These are phyloP conservation scores for Lasiodiplodia hormozganensis DNA, from an alignment of 2,329 filamentous ascomycete species.

Conservation along the genomic window DNA sequence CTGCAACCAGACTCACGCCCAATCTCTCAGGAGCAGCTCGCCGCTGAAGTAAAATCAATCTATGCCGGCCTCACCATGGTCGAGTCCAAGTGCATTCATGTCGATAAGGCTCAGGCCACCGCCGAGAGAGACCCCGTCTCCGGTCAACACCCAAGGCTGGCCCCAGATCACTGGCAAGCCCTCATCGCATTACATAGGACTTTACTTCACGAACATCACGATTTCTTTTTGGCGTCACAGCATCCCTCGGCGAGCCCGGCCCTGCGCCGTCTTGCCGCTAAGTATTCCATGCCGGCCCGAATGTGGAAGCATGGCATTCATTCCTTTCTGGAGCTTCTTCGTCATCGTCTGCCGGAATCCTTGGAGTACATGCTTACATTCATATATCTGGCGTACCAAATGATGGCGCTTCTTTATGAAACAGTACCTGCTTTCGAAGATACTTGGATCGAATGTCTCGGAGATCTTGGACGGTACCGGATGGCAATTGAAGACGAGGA, in stretches of 20 bases:
- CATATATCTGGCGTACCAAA: conserved; percentile 86
- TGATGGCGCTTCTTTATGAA: conserved; percentile 87
- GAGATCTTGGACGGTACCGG: conserved; percentile 81
- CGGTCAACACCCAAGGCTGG: conserved; percentile 52
- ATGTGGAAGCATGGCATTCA: conserved; percentile 97
- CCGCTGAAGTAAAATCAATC: conserved; percentile 82
- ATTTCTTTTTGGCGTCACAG: conserved; percentile 79
- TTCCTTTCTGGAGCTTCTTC: conserved; percentile 74
- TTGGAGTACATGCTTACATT: conserved; percentile 91
- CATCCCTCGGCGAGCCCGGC: conserved; percentile 78
- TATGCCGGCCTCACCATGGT: conserved; percentile 86
- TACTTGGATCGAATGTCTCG: conserved; percentile 93
- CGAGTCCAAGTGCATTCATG: conserved; percentile 84
- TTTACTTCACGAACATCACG: conserved; percentile 72
- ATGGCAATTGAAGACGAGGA: conserved; percentile 94
- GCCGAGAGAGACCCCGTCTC: conserved; percentile 59
- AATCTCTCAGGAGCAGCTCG: conserved; percentile 79
- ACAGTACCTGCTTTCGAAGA: conserved; percentile 83
- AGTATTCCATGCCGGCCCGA: conserved; percentile 88
- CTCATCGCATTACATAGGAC: conserved; percentile 83
- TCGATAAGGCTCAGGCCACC: conserved; percentile 69
- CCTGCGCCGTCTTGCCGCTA: conserved; percentile 72
- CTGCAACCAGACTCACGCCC: conserved; percentile 69
- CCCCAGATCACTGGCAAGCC: conserved; percentile 80
- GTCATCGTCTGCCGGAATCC: conserved; percentile 73